A percentile compares a stretch with the other conserved stretches of the same genome.
These are phyloP conservation scores for Ormosia emarginata DNA, from an alignment of 306 rosid genomes.

Conservation along the genomic window DNA sequence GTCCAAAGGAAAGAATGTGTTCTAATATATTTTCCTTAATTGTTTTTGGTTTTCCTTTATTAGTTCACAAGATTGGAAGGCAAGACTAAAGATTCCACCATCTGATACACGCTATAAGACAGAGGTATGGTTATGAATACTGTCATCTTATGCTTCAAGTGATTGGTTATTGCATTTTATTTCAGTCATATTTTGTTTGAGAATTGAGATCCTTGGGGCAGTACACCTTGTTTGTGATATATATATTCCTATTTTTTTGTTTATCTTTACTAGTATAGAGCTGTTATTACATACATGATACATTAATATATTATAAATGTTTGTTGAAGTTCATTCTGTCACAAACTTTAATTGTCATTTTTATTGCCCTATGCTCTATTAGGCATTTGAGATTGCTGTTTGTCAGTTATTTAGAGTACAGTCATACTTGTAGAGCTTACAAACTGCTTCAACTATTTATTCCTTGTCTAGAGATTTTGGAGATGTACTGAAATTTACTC, in stretches of 20 bases:
- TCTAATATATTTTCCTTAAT: background rate
- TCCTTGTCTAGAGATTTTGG: background rate
- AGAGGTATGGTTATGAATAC: conserved; percentile 53
- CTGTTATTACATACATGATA: background rate
- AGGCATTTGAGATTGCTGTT: background rate
- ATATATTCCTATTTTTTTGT: background rate
- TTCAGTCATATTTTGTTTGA: conserved; percentile 6
- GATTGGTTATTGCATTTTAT: background rate
- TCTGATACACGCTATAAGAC: conserved; percentile 84
- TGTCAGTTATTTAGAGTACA: background rate
- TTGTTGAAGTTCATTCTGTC: background rate
- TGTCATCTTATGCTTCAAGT: conserved; percentile 7
- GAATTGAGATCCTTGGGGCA: background rate
- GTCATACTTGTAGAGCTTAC: background rate
- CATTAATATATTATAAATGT: background rate
- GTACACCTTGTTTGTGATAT: background rate
- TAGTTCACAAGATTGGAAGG: conserved; percentile 99
- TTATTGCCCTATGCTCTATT: background rate
- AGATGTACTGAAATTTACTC: background rate
- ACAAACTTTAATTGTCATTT: background rate
- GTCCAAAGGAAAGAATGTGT: background rate
- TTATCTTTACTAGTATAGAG: background rate
- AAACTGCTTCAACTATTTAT: background rate
- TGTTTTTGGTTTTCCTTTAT: background rate
- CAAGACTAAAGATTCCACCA: conserved; percentile 71